phyloP scores from a whole-genome alignment of 2,329 filamentous ascomycete genomes.

The Claviceps maximensis region DNA sequence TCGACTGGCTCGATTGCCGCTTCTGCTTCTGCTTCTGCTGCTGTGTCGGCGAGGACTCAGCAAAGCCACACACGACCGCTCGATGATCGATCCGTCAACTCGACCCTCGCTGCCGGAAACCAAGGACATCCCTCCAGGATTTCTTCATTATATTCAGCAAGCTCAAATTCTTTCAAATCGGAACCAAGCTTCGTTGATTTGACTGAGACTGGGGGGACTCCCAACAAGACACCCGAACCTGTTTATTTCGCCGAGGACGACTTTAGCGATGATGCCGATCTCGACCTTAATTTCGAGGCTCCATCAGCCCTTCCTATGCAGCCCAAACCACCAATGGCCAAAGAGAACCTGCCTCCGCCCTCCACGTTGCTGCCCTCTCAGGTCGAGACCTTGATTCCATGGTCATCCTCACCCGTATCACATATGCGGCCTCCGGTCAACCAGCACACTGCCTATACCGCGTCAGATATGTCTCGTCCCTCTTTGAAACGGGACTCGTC shows the following conservation, averaged over 20 bases:
- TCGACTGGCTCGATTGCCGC: constrained; percentile 18
- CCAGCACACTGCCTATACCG: constrained; percentile 7
- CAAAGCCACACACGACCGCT: constrained; percentile 15
- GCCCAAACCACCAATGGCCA: constrained; percentile 11
- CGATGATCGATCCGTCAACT: constrained; percentile 20
- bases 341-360: constrained; percentile 15
- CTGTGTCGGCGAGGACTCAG: constrained; percentile 25
- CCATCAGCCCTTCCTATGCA: constrained; percentile 36
- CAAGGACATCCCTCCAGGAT: constrained; percentile 1
- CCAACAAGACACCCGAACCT: constrained; percentile 14
- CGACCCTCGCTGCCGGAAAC: constrained; percentile 12
- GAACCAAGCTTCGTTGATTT: constrained; percentile 21
- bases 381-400: constrained; percentile 36
- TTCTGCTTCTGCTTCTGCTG: constrained; percentile 9
- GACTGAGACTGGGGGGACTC: constrained; percentile 14
- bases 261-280: constrained; percentile 70
- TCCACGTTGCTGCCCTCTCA: constrained; percentile 17
- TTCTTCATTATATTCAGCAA: constrained; percentile 25
- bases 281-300: constrained; percentile 56
- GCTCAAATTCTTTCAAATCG: constrained; percentile 33
- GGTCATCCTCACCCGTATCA: constrained; percentile 54
- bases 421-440: constrained; percentile 28
- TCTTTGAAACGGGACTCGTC: constrained; percentile 31
- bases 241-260: constrained; percentile 67
- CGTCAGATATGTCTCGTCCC: constrained; percentile 11